A percentile compares a stretch with the other conserved stretches of the same genome.
Conservation (phyloP, 305 asterid species). For the Fraxinus ornus region DNA sequence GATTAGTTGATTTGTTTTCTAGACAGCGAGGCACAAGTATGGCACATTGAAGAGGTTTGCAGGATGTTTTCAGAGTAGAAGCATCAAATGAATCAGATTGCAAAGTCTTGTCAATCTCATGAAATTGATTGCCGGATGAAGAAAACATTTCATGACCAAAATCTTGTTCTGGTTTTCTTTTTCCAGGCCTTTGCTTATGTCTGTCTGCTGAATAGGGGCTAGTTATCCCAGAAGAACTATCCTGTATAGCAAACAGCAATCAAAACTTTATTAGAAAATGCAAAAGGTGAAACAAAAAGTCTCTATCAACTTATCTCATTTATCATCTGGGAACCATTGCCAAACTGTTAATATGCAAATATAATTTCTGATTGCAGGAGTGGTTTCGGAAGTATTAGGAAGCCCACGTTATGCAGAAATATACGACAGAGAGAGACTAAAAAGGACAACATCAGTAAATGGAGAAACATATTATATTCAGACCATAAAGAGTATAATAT, state of each 20-base stretch:
- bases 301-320: background rate
- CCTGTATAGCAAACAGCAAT: conserved; percentile 30
- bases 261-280: background rate
- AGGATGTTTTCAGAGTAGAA: conserved; percentile 11
- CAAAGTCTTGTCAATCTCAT: conserved; percentile 26
- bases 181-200: conserved; percentile 23
- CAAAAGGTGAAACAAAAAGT: conserved; percentile 13
- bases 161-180: conserved; percentile 22
- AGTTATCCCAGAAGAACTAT: conserved; percentile 18
- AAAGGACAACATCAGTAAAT: background rate
- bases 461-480: background rate
- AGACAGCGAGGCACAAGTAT: background rate
- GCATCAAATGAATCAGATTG: conserved; percentile 24
- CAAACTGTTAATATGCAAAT: conserved; percentile 8
- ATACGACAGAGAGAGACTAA: background rate
- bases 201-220: conserved; percentile 13
- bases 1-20: conserved; percentile 18
- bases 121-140: conserved; percentile 21
- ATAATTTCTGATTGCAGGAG: background rate
- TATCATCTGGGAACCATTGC: background rate
- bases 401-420: conserved; percentile 1
- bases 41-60: conserved; percentile 19
- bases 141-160: conserved; percentile 17
- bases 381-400: background rate
- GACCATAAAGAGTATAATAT: background rate